Conservation (phyloP, 2,329 filamentous ascomycete species). For the Aspergillus melleus region DNA sequence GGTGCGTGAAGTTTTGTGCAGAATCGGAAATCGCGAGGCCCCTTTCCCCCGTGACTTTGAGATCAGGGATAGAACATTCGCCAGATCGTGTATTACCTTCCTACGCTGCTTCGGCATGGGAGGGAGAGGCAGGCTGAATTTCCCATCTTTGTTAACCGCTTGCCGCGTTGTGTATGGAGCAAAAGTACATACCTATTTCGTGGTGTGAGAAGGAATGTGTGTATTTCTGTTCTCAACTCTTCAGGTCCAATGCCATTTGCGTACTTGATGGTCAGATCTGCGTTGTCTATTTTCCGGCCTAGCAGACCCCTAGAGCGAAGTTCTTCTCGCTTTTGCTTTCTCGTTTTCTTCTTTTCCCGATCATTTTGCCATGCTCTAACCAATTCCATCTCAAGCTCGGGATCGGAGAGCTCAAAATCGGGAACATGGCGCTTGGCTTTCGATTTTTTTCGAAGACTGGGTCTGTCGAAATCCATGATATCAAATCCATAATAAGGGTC, state of each 20-base stretch:
- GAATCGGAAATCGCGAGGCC: conserved; percentile 69
- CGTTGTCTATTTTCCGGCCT: conserved; percentile 55
- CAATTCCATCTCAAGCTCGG: conserved; percentile 64
- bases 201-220: conserved; percentile 65
- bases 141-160: neutral
- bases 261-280: conserved; percentile 70
- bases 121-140: conserved; percentile 67
- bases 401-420: conserved; percentile 62
- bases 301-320: conserved; percentile 66
- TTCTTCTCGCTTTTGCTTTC: conserved; percentile 69
- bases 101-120: conserved; percentile 80
- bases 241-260: conserved; percentile 68
- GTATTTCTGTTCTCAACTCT: conserved; percentile 72
- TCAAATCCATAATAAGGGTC: conserved; percentile 72
- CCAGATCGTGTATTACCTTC: conserved; percentile 77
- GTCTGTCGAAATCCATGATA: conserved; percentile 77
- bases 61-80: conserved; percentile 71
- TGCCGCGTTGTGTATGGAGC: neutral
- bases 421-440: conserved; percentile 61
- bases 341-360: conserved; percentile 67
- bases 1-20: conserved; percentile 73
- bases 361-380: conserved; percentile 65
- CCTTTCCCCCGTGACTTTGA: conserved; percentile 81
- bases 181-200: conserved; percentile 60
- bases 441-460: conserved; percentile 64